Evolutionary conservation across 148 eudicot species (phyloP).

Genomic region (Gaultheria prostrata): DNA sequence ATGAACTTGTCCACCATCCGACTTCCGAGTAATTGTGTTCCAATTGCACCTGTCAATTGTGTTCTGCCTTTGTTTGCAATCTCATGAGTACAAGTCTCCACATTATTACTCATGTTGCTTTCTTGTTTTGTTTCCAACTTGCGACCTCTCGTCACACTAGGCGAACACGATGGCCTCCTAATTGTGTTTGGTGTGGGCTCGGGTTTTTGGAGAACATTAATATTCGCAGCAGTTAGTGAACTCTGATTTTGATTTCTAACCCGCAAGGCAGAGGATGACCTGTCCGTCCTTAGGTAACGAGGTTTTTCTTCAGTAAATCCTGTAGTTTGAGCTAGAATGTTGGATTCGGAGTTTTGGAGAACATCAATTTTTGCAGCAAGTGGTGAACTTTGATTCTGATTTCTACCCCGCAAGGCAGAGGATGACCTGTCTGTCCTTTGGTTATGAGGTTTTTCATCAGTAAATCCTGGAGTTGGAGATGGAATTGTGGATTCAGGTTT

Average conservation of each 20-base stretch:
- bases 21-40: slow-evolving; percentile 37
- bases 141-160: slow-evolving; percentile 34
- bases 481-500: slow-evolving; percentile 10
- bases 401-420: slow-evolving; percentile 23
- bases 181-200: not conserved
- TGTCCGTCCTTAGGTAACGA: slow-evolving; percentile 23
- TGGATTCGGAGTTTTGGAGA: slow-evolving; percentile 12
- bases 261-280: slow-evolving; percentile 29
- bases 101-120: not conserved
- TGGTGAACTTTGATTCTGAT: not conserved
- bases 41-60: slow-evolving; percentile 15
- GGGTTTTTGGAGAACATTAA: slow-evolving; percentile 3
- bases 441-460: slow-evolving; percentile 32
- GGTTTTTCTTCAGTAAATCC: slow-evolving; percentile 36
- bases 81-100: slow-evolving; percentile 3
- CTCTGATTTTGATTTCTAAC: slow-evolving; percentile 18
- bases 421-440: slow-evolving; percentile 24
- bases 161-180: slow-evolving; percentile 34
- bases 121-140: slow-evolving; percentile 21
- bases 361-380: not conserved
- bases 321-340: too few relatives aligned
- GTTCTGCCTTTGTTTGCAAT: slow-evolving; percentile 14
- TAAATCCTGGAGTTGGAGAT: slow-evolving; percentile 17
- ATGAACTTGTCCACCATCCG: slow-evolving; percentile 45
- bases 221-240: not conserved